phyloP scores from a whole-genome alignment of 106 monocot genomes.

The Ottelia alismoides region DNA sequence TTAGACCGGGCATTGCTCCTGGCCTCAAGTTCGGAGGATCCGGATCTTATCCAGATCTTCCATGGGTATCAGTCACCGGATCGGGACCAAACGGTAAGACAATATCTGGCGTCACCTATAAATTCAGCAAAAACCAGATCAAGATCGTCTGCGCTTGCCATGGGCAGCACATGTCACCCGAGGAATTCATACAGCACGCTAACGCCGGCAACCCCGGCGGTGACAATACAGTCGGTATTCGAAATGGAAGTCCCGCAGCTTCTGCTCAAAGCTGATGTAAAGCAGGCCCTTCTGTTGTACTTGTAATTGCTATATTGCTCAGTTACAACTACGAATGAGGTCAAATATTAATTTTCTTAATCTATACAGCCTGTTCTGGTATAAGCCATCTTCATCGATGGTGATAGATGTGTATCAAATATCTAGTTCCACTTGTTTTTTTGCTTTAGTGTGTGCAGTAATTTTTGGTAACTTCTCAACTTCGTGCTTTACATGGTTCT shows the following conservation, averaged over 20 bases:
- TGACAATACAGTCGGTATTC: slow-evolving; percentile 19
- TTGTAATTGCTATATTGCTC: no score
- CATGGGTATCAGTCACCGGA: slow-evolving; percentile 86
- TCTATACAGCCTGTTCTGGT: no score
- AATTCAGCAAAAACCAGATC: slow-evolving; percentile 53
- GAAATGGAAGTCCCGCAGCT: slow-evolving; percentile 23
- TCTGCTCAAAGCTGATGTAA: slow-evolving; percentile 50
- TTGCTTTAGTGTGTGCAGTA: no score
- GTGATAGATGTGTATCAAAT: no score
- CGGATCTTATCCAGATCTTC: slow-evolving; percentile 78
- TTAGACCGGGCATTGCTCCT: slow-evolving; percentile 59
- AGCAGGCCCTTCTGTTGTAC: no score
- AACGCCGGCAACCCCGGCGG: slow-evolving; percentile 14
- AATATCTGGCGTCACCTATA: slow-evolving; percentile 94
- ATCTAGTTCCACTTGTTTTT: no score
- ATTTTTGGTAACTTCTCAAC: no score
- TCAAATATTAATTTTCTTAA: no score
- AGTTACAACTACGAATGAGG: no score
- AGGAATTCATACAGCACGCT: slow-evolving; percentile 85
- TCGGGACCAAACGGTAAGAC: slow-evolving; percentile 68
- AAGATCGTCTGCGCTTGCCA: slow-evolving; percentile 97
- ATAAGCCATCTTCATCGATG: no score
- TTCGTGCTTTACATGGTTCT: no score
- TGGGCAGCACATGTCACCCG: slow-evolving; percentile 78
- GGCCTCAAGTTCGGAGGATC: slow-evolving; percentile 69